These are phyloP conservation scores for Thelephora terrestris DNA, from an alignment of 1,284 basidiomycete genomes.

Conservation along the genomic window DNA sequence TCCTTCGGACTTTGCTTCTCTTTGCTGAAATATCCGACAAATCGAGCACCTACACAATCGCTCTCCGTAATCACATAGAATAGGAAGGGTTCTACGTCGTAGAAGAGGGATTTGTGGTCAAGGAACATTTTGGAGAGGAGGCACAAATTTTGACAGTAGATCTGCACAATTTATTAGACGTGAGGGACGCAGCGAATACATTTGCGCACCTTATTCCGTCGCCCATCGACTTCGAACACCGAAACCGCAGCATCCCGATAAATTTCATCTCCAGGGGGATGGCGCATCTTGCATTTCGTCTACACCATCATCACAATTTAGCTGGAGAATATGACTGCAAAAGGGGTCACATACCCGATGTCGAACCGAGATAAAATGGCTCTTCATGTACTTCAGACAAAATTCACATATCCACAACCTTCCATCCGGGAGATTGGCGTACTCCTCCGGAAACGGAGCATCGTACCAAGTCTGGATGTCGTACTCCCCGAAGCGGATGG, in stretches of 20 bases:
- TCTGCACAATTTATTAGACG: constrained; percentile 34
- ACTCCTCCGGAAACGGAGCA: constrained; percentile 98
- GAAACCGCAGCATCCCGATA: constrained; percentile 86
- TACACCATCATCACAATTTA: constrained; percentile 21
- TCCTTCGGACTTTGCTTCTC: constrained; percentile 95
- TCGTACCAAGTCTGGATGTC: constrained; percentile 99
- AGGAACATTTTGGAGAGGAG: constrained; percentile 98
- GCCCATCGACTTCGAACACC: constrained; percentile 96
- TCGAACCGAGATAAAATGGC: constrained; percentile 76
- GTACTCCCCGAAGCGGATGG: constrained; percentile 87
- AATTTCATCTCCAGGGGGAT: constrained; percentile 98
- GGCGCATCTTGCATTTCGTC: constrained; percentile 91
- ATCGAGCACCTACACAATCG: constrained; percentile 84
- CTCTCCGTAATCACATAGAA: constrained; percentile 97
- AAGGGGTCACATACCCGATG: constrained; percentile 60
- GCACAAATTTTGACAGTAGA: constrained; percentile 99
- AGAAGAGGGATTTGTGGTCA: constrained; percentile 98
- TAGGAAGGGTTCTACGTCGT: constrained; percentile 98
- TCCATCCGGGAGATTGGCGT: constrained; percentile 88
- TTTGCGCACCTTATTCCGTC: constrained; percentile 80
- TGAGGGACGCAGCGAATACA: not conserved
- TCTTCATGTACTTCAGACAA: constrained; percentile 98
- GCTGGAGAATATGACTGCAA: constrained; percentile 1
- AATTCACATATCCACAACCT: constrained; percentile 96
- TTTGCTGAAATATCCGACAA: constrained; percentile 98